Percentiles rank a stretch among this genome's conserved stretches.
Conservation (phyloP, 768 basidiomycete species). For the Hygrocybe punicea region DNA sequence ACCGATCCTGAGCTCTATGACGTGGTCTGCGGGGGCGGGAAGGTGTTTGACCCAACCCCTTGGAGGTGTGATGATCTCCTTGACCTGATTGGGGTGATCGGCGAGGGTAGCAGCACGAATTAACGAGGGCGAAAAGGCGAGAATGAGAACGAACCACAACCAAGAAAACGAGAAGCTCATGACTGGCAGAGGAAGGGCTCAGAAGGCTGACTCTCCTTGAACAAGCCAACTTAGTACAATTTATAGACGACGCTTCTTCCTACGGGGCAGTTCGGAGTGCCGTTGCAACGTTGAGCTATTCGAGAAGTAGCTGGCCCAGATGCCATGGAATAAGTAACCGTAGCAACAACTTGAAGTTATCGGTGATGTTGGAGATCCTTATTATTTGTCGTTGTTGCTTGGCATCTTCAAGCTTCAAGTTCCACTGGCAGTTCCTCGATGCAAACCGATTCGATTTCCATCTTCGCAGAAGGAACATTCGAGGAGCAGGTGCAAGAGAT, state of each 20-base stretch:
- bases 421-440: constrained; percentile 48
- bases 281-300: too few relatives aligned
- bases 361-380: too few relatives aligned
- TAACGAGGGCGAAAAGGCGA: constrained; percentile 17
- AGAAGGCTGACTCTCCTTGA: too few relatives aligned
- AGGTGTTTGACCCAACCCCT: constrained; percentile 46
- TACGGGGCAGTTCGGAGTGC: too few relatives aligned
- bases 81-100: constrained; percentile 33
- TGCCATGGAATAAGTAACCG: too few relatives aligned
- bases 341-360: too few relatives aligned
- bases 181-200: too few relatives aligned
- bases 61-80: constrained; percentile 49
- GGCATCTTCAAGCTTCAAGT: not conserved
- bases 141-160: constrained; percentile 10
- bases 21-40: constrained; percentile 43
- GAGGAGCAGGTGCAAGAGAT: constrained; percentile 66
- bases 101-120: constrained; percentile 19
- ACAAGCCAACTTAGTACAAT: too few relatives aligned
- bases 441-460: constrained; percentile 69
- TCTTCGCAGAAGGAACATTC: constrained; percentile 86
- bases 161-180: not conserved
- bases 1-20: constrained; percentile 56
- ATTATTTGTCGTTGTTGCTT: not conserved
- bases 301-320: too few relatives aligned
- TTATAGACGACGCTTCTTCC: too few relatives aligned